Evolutionary conservation across 2,329 filamentous ascomycete species (phyloP).

Genomic region (Colletotrichum musae): DNA sequence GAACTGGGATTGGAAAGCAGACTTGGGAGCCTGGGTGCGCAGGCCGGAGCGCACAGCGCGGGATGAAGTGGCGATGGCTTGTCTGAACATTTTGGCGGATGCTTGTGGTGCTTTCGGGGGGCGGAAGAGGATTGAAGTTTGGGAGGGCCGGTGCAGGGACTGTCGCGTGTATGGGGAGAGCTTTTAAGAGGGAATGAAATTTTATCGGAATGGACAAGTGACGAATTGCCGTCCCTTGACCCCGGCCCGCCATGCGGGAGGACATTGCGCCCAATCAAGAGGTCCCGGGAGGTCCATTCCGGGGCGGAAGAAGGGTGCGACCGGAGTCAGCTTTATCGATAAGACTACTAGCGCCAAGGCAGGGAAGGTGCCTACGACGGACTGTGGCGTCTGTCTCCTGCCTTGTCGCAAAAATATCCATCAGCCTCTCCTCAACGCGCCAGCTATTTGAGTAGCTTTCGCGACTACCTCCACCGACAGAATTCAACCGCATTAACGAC

Average conservation of each 20-base stretch:
- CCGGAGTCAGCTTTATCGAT: constrained; percentile 40
- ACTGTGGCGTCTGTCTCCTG: constrained; percentile 10
- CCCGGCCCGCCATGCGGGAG: constrained; percentile 22
- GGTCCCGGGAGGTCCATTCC: constrained; percentile 28
- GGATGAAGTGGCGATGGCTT: constrained; percentile 59
- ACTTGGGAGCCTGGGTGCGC: constrained; percentile 53
- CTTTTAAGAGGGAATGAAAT: constrained; percentile 39
- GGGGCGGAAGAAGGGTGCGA: constrained; percentile 36
- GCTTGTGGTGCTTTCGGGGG: neutral
- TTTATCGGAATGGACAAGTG: constrained; percentile 42
- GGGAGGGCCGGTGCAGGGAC: constrained; percentile 21
- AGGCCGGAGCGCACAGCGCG: constrained; percentile 60
- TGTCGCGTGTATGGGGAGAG: constrained; percentile 34
- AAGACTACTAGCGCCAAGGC: constrained; percentile 23
- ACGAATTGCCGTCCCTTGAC: constrained; percentile 38
- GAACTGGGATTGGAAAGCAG: constrained; percentile 55
- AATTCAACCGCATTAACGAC: no score
- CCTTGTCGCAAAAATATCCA: constrained; percentile 40
- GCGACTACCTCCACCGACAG: neutral
- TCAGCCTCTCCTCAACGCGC: constrained; percentile 33
- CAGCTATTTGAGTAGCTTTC: neutral
- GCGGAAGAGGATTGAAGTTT: constrained; percentile 4
- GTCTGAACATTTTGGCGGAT: constrained; percentile 60
- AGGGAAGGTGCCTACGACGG: neutral
- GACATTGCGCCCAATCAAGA: constrained; percentile 36